phyloP scores from a whole-genome alignment of 176 grass and related monocot genomes.

The Bothriochloa decipiens region DNA sequence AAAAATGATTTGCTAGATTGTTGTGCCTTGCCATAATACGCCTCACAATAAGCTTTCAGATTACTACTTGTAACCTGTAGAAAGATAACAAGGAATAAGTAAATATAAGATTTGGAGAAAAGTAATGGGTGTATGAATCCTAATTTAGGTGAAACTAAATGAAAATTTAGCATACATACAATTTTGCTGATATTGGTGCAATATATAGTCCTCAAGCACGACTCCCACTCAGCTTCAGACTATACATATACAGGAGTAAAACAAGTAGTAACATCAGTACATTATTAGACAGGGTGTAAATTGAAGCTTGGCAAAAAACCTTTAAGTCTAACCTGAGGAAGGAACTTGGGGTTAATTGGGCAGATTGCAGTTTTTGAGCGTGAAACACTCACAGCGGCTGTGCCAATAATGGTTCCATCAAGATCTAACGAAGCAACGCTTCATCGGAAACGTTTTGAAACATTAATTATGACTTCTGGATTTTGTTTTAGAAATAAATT shows the following conservation, averaged over 20 bases:
- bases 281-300: background rate
- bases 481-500: background rate
- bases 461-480: background rate
- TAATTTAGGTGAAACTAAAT: background rate
- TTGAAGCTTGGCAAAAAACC: background rate
- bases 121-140: background rate
- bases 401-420: slow-evolving; percentile 35
- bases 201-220: slow-evolving; percentile 56
- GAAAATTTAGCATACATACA: slow-evolving; percentile 8
- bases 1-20: background rate
- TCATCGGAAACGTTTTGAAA: slow-evolving; percentile 30
- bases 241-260: slow-evolving; percentile 19
- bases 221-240: slow-evolving; percentile 56
- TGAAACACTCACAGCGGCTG: slow-evolving; percentile 34
- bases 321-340: slow-evolving; percentile 42
- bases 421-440: slow-evolving; percentile 41
- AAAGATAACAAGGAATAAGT: slow-evolving; percentile 1
- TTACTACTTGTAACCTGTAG: slow-evolving; percentile 27
- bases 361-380: slow-evolving; percentile 59
- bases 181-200: slow-evolving; percentile 53
- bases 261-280: background rate
- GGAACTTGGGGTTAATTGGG: slow-evolving; percentile 59
- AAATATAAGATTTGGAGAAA: background rate
- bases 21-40: slow-evolving; percentile 42
- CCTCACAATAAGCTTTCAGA: slow-evolving; percentile 47